These are phyloP conservation scores for Monilinia aucupariae DNA, from an alignment of 2,329 filamentous ascomycete genomes.

Conservation along the genomic window DNA sequence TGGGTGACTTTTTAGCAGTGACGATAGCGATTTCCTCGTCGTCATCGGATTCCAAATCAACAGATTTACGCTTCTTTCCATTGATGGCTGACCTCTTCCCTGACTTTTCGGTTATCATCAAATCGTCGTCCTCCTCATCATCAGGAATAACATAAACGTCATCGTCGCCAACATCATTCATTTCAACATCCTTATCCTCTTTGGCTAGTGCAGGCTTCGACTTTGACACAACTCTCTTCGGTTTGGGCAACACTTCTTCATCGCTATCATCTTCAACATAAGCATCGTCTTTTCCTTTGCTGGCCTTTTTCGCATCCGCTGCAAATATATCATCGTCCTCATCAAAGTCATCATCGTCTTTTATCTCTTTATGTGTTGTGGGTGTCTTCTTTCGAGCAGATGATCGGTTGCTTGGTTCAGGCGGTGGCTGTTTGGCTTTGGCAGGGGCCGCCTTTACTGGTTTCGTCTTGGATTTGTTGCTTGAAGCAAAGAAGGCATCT, in stretches of 20 bases:
- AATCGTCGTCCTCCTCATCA: constrained; percentile 45
- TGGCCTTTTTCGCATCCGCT: constrained; percentile 60
- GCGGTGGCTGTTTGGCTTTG: constrained; percentile 23
- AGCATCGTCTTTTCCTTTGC: constrained; percentile 66
- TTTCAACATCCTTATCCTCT: constrained; percentile 44
- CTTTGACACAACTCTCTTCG: constrained; percentile 43
- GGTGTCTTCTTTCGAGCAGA: constrained; percentile 30
- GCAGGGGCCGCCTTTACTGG: constrained; percentile 26
- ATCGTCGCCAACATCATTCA: constrained; percentile 33
- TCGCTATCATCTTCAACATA: constrained; percentile 66
- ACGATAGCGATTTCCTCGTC: constrained; percentile 48
- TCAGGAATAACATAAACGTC: constrained; percentile 31
- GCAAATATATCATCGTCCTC: constrained; percentile 81
- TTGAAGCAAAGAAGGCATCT: constrained; percentile 36
- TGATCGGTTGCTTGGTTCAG: constrained; percentile 26
- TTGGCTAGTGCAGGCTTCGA: constrained; percentile 36
- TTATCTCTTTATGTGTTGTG: constrained; percentile 24
- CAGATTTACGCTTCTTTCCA: constrained; percentile 56
- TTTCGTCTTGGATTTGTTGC: constrained; percentile 31
- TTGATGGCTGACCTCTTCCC: constrained; percentile 27
- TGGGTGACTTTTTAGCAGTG: constrained; percentile 49
- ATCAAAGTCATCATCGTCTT: constrained; percentile 51
- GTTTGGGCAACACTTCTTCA: constrained; percentile 57
- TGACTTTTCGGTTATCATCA: constrained; percentile 31
- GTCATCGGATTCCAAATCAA: constrained; percentile 50